Percentiles rank a stretch among this genome's conserved stretches.
Conservation (phyloP, 768 basidiomycete genomes). For the Auricularia cornea region DNA sequence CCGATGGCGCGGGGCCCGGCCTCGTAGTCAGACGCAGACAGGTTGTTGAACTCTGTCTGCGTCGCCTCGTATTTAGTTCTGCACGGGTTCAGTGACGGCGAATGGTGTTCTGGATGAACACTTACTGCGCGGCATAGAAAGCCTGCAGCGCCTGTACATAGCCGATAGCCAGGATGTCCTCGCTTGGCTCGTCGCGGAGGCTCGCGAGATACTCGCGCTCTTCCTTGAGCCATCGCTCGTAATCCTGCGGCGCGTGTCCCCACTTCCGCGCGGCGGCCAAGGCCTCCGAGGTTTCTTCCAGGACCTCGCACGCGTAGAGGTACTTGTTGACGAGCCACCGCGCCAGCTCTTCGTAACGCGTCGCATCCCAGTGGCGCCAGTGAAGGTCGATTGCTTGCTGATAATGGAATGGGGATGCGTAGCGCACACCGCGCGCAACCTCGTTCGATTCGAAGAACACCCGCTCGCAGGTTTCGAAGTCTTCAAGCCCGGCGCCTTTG, state of each 20-base stretch:
- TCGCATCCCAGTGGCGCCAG: conserved; percentile 14
- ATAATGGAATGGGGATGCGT: conserved; percentile 20
- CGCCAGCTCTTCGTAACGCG: conserved; percentile 14
- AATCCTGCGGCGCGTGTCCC: conserved; percentile 3
- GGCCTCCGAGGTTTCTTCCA: not conserved
- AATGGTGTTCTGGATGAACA: not conserved
- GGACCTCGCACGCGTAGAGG: not conserved
- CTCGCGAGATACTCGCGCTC: conserved; percentile 6
- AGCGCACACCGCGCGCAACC: conserved; percentile 10
- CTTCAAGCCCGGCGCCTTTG: conserved; percentile 17
- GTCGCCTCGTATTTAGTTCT: not conserved
- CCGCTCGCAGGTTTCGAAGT: conserved; percentile 22
- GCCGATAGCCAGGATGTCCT: conserved; percentile 3
- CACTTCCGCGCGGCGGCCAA: not conserved
- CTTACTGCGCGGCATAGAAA: conserved; percentile 3
- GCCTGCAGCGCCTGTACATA: conserved; percentile 10
- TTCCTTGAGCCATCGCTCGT: conserved; percentile 6
- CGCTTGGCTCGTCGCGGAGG: conserved; percentile 9
- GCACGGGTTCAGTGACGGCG: not conserved
- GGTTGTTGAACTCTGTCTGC: not conserved
- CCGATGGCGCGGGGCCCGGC: too few species aligned
- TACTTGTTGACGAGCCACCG: conserved; percentile 9
- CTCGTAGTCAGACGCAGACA: too few species aligned
- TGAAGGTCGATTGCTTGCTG: conserved; percentile 19
- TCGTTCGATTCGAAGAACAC: conserved; percentile 20